Evolutionary conservation across 257 asterid genomes (phyloP), one percentile per base, ranked within the genome.

Genomic region (Ajuga chamaepitys): DNA sequence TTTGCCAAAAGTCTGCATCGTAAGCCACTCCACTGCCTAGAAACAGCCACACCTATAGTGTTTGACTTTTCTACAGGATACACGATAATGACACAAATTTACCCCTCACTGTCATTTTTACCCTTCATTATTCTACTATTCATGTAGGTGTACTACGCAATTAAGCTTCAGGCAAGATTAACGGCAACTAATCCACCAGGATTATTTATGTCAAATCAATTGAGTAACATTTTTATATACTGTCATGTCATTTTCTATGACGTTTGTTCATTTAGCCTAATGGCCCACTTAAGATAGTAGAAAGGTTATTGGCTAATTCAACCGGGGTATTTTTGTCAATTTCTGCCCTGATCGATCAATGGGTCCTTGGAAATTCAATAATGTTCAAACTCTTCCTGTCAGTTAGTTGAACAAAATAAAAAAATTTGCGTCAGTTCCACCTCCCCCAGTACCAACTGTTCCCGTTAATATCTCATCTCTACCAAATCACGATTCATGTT

Each of bases 61-160:
- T 38, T 74, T 76, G 81, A 76, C 83, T 71, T 76, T 46, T 8
- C 0, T 42, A 4, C 8, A 34, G 41, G 18, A 21, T 34, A n/a
- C 25, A 45, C 9, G 25, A 21, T 34, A 20, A 44, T 3, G 5
- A 8, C 18, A 42, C n/a, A n/a, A 42, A 25, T 50, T 9, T 1
- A 37, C 38, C 34, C n/a, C n/a, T n/a, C n/a, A n/a, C n/a, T n/a
- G n/a, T n/a, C n/a, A n/a, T n/a, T n/a, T n/a, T n/a, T n/a, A n/a
- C n/a, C n/a, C n/a, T n/a, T n/a, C n/a, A n/a, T n/a, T n/a, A n/a
- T n/a, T n/a, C n/a, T n/a, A n/a, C n/a, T n/a, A n/a, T n/a, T n/a
- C n/a, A n/a, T n/a, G n/a, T 2, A 5, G 4, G 9, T 42, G 52
- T n/a, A 64, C 4, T 12, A 5, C 34, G 5, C 2, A 28, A 28